Percentiles rank a stretch among this genome's conserved stretches.
phyloP scores from a whole-genome alignment of 352 stramenopile genomes.

The Phytopythium mirpurense region DNA sequence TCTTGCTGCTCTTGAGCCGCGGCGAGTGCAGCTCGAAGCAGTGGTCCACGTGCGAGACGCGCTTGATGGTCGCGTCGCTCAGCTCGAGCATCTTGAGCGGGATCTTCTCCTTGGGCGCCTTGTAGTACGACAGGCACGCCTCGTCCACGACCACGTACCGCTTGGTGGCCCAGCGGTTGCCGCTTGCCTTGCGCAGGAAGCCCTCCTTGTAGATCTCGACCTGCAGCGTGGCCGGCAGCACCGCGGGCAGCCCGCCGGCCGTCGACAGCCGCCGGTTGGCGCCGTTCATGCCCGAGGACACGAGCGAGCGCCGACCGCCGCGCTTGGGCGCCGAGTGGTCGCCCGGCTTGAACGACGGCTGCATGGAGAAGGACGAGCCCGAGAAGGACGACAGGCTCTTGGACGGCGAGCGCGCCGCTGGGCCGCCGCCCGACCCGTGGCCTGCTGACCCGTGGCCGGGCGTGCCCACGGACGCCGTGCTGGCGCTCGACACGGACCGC shows the following conservation, averaged over 20 bases:
- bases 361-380: constrained; percentile 52
- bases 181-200: constrained; percentile 78
- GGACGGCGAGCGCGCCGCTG: constrained; percentile 38
- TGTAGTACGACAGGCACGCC: constrained; percentile 83
- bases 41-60: constrained; percentile 76
- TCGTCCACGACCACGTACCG: constrained; percentile 87
- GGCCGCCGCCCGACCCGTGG: too few relatives aligned
- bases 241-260: constrained; percentile 32
- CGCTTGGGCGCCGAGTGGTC: constrained; percentile 47
- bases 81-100: constrained; percentile 83
- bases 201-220: constrained; percentile 80
- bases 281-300: constrained; percentile 28
- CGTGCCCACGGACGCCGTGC: constrained; percentile 31
- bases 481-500: constrained; percentile 49
- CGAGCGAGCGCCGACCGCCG: constrained; percentile 49
- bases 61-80: constrained; percentile 75
- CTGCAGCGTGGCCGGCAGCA: constrained; percentile 64
- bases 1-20: constrained; percentile 80
- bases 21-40: constrained; percentile 86
- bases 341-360: constrained; percentile 41
- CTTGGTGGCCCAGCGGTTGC: constrained; percentile 79
- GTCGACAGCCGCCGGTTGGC: constrained; percentile 42
- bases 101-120: constrained; percentile 77
- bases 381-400: constrained; percentile 25
- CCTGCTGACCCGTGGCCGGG: constrained; percentile 10